Conservation (phyloP, 208 protist genomes). For the Acanthamoeba quina region DNA sequence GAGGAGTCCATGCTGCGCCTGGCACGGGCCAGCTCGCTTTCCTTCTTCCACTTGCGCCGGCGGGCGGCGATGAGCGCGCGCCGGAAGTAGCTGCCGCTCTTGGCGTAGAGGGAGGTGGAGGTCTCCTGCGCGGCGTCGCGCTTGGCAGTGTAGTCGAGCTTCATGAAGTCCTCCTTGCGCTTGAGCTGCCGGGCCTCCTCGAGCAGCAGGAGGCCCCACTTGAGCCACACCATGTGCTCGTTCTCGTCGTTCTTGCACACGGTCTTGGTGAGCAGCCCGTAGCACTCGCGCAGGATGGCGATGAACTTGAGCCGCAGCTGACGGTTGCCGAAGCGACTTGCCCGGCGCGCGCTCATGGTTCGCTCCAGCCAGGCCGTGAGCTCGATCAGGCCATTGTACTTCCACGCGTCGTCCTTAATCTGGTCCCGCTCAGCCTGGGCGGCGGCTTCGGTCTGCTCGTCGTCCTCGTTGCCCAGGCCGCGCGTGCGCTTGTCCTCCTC, state of each 20-base stretch:
- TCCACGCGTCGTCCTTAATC: constrained; percentile 47
- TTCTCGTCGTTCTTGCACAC: constrained; percentile 54
- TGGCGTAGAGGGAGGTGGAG: constrained; percentile 31
- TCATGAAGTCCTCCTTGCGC: constrained; percentile 65
- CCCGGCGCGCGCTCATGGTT: constrained; percentile 22
- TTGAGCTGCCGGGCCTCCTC: constrained; percentile 52
- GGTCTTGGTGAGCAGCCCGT: constrained; percentile 30
- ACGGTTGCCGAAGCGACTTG: constrained; percentile 21
- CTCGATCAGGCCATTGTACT: constrained; percentile 22
- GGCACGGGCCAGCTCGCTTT: background rate
- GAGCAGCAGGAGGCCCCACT: constrained; percentile 52
- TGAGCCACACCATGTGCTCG: constrained; percentile 56
- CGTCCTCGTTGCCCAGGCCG: background rate
- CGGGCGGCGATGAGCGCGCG: constrained; percentile 35
- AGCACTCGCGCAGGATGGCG: constrained; percentile 26
- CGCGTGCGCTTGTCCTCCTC: constrained; percentile 50
- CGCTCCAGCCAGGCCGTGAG: constrained; percentile 47
- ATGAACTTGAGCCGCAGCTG: constrained; percentile 52
- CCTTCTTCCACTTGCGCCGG: constrained; percentile 48
- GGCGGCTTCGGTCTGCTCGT: background rate
- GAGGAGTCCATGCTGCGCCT: background rate
- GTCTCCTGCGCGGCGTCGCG: constrained; percentile 7
- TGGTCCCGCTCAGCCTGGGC: background rate
- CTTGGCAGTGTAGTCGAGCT: constrained; percentile 43
- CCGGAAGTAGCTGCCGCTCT: constrained; percentile 50